Conservation (phyloP, 1,139 yeast species). For the Debaryomyces coudertii region DNA sequence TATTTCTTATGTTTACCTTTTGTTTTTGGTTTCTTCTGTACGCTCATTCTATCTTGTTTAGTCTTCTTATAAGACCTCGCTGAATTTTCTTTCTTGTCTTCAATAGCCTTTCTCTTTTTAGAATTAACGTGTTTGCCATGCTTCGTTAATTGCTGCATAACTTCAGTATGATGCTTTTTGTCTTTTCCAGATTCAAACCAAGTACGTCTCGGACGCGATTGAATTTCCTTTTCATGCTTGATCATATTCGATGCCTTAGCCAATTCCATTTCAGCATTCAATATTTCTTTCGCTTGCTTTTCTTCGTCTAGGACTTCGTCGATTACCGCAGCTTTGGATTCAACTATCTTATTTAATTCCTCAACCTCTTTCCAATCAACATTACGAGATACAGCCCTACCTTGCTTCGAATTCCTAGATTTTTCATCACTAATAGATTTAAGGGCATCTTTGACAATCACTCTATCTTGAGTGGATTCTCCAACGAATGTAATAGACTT, state of each 20-base stretch:
- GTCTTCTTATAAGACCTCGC: conserved; percentile 72
- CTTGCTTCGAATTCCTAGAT: conserved; percentile 37
- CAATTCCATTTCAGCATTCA: conserved; percentile 89
- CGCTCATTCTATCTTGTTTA: conserved; percentile 55
- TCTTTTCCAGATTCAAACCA: conserved; percentile 90
- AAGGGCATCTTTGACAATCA: conserved; percentile 85
- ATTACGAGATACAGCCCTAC: conserved; percentile 76
- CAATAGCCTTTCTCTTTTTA: conserved; percentile 64
- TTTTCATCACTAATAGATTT: conserved; percentile 55
- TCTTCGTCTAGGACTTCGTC: conserved; percentile 87
- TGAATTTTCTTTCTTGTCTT: conserved; percentile 46
- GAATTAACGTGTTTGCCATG: conserved; percentile 51
- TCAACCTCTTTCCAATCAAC: conserved; percentile 88
- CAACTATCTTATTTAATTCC: conserved; percentile 61
- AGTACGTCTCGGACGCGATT: conserved; percentile 89
- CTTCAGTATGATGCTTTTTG: conserved; percentile 54
- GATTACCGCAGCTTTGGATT: conserved; percentile 58
- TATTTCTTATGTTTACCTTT: conserved; percentile 7
- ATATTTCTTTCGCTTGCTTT: conserved; percentile 79
- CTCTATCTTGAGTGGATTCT: conserved; percentile 80
- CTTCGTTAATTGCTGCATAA: conserved; percentile 48
- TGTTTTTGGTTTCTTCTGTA: conserved; percentile 16
- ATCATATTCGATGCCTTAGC: conserved; percentile 82
- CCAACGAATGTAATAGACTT: conserved; percentile 91
- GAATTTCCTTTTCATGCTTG: conserved; percentile 79